Evolutionary conservation across 2,329 filamentous ascomycete species (phyloP).

Genomic region (Massarina eburnea): DNA sequence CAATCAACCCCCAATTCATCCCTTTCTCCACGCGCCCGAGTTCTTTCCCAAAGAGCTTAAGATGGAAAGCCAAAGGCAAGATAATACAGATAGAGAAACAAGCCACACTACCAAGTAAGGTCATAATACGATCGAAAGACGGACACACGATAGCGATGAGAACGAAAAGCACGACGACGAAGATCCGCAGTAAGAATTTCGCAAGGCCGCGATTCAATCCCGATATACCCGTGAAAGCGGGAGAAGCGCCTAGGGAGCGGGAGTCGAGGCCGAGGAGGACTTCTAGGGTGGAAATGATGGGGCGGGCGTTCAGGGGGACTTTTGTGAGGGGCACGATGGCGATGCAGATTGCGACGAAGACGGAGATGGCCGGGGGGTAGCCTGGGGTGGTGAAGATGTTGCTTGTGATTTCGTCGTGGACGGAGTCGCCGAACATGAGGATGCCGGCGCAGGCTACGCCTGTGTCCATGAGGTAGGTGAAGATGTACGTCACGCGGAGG

Average conservation of each 20-base stretch:
- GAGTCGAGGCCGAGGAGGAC: conserved; percentile 73
- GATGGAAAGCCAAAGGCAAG: conserved; percentile 82
- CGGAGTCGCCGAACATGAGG: conserved; percentile 92
- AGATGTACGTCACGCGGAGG: conserved; percentile 78
- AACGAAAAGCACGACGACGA: conserved; percentile 71
- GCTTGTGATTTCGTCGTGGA: conserved; percentile 84
- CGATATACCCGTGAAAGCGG: conserved; percentile 55
- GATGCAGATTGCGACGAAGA: conserved; percentile 82
- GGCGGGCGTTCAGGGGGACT: conserved; percentile 85
- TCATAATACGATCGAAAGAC: conserved; percentile 87
- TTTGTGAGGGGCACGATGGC: conserved; percentile 94
- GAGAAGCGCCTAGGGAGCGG: conserved; percentile 53
- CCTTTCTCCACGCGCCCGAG: conserved; percentile 65
- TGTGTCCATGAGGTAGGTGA: conserved; percentile 81
- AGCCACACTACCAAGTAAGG: conserved; percentile 82
- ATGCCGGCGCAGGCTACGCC: conserved; percentile 81
- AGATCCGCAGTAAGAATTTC: conserved; percentile 64
- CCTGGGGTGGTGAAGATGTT: conserved; percentile 77
- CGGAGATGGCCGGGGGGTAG: conserved; percentile 73
- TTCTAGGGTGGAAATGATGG: conserved; percentile 83
- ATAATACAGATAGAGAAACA: conserved; percentile 96
- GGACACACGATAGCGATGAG: conserved; percentile 73
- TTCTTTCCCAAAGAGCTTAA: conserved; percentile 82
- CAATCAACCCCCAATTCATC: conserved; percentile 69
- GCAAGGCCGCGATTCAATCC: conserved; percentile 59